Base-by-base conservation (phyloP, 768 basidiomycete species). In the Cystofilobasidium macerans region DNA sequence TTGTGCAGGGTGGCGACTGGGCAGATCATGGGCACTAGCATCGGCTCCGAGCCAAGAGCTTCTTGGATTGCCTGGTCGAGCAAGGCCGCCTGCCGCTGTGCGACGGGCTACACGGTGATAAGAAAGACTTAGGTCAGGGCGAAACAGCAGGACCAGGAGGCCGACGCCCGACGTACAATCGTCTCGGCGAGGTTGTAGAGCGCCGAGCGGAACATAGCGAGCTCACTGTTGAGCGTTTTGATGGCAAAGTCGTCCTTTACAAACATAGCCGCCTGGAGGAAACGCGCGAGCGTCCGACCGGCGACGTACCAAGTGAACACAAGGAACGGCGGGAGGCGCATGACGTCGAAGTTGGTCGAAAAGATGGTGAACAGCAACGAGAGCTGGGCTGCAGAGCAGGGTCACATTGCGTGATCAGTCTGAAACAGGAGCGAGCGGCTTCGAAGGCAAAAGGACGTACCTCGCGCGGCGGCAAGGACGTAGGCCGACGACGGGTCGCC, bases 391-490 rank as follows among this genome's bases (percentile, higher is more conserved):
- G 42, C 5, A 43, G 22, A 43, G 42, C 13, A 43, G 42, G 42
- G 42, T 7, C 8, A 38, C 8, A 38, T 7, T 12, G 42, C 14
- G 42, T 11, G 8, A 43, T 7, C 12, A 43, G 42, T 12, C 14
- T 5, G 42, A 20, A 20, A 20, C 5, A 20, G 42, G 42, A 20
- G 42, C 4, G 8, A 43, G 42, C 12, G 16, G 42, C 14, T 12
- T 5, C 14, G 16, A 20, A 20, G 42, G 42, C 6, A 51, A 51
- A 12, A 36, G 26, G 32, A 36, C 45, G 33, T 53, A 22, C 48
- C 67, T n/a, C 67, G 43, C 24, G 67, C 57, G 13, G 67, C 67
- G 9, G 40, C 61, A 14, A 68, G 61, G 32, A 64, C 58, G 53
- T 58, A 48, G 28, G 42, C 24, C 1, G 61, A 57, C 2, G 43